phyloP scores from a whole-genome alignment of 805 yeast genomes.

The Torulaspora franciscae region DNA sequence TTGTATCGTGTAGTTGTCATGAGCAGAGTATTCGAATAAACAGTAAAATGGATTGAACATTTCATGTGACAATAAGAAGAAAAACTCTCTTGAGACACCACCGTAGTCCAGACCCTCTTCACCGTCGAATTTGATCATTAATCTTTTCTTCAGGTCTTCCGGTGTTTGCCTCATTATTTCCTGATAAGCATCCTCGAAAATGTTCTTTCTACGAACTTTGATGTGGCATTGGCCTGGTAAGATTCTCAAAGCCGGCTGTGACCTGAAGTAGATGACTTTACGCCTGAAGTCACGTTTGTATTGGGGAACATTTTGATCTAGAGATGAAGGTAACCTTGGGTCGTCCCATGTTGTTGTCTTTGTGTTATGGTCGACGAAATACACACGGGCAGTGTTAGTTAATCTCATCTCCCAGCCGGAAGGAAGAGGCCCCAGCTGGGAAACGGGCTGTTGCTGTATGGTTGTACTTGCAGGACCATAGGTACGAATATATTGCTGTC shows the following conservation, averaged over 20 bases:
- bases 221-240: slow-evolving; percentile 98
- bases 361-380: slow-evolving; percentile 97
- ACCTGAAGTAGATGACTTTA: slow-evolving; percentile 93
- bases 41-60: slow-evolving; percentile 99
- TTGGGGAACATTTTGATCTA: slow-evolving; percentile 98
- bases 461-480: slow-evolving; percentile 83
- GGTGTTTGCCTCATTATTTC: slow-evolving; percentile 99
- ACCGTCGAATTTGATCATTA: slow-evolving; percentile 98
- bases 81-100: slow-evolving; percentile 97
- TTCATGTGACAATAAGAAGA: slow-evolving; percentile 93
- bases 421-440: slow-evolving; percentile 96
- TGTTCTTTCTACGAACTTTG: slow-evolving; percentile 93
- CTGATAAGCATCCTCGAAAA: slow-evolving; percentile 96
- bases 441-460: slow-evolving; percentile 95
- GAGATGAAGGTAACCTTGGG: slow-evolving; percentile 93
- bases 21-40: slow-evolving; percentile 93
- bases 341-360: slow-evolving; percentile 99
- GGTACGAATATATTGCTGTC: slow-evolving; percentile 96
- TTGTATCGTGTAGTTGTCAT: slow-evolving; percentile 95
- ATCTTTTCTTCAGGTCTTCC: slow-evolving; percentile 92
- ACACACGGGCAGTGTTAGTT: slow-evolving; percentile 96
- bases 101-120: slow-evolving; percentile 99
- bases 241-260: slow-evolving; percentile 95
- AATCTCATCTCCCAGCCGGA: slow-evolving; percentile 99
- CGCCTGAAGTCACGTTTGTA: slow-evolving; percentile 98